Conservation (phyloP, 2,329 filamentous ascomycete species). For the Mycosphaerella sp. region DNA sequence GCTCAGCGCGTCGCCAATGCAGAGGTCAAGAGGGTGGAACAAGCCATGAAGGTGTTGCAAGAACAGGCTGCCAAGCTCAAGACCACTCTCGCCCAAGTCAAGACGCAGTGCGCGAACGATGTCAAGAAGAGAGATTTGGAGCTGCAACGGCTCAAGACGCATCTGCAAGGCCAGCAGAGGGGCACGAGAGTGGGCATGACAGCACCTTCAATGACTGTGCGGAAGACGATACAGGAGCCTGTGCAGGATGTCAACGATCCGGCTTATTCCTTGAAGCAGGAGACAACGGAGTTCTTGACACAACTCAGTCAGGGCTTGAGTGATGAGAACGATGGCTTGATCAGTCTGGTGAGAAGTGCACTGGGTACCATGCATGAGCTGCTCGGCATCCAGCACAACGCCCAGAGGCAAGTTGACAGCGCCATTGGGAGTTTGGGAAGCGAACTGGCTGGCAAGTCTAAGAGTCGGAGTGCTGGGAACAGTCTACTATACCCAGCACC, state of each 20-base stretch:
- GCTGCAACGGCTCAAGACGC: constrained; percentile 80
- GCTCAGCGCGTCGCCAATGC: constrained; percentile 69
- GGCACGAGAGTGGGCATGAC: constrained; percentile 43
- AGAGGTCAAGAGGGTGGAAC: constrained; percentile 72
- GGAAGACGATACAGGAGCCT: constrained; percentile 41
- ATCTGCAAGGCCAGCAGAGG: constrained; percentile 60
- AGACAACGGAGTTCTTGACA: constrained; percentile 87
- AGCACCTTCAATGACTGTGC: constrained; percentile 45
- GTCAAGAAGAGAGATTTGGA: constrained; percentile 84
- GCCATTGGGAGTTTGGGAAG: constrained; percentile 30
- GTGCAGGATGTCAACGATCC: constrained; percentile 47
- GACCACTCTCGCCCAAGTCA: constrained; percentile 70
- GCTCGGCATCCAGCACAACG: constrained; percentile 47
- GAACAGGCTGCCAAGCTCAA: constrained; percentile 79
- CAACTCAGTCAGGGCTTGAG: constrained; percentile 75
- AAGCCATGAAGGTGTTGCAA: constrained; percentile 65
- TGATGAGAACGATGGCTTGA: constrained; percentile 83
- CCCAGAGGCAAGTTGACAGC: constrained; percentile 28
- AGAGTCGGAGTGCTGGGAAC: constrained; percentile 15
- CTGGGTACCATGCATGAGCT: constrained; percentile 63
- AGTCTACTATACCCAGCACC: constrained; percentile 40
- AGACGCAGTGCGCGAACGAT: constrained; percentile 82
- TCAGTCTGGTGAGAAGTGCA: constrained; percentile 64
- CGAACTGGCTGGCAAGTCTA: constrained; percentile 18
- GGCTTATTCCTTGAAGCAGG: constrained; percentile 66